Conservation (phyloP, 768 basidiomycete species). For the Pisolithus tinctorius region DNA sequence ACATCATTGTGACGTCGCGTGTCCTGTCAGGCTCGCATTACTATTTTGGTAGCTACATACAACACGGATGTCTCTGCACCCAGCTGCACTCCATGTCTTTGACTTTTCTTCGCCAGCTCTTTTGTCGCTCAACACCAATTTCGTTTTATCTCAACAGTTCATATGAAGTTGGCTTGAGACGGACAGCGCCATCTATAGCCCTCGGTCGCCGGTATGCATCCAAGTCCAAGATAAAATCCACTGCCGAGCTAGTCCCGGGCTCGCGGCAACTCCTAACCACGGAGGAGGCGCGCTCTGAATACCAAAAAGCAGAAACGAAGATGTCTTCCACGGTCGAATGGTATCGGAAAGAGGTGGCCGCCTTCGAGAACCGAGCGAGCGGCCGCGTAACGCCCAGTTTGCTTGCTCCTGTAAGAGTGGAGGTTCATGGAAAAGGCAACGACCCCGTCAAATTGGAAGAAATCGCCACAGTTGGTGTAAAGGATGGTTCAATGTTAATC, state of each 20-base stretch:
- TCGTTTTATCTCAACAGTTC: background rate
- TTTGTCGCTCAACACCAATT: too few species aligned
- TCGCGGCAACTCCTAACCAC: constrained; percentile 58
- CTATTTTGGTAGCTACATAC: too few species aligned
- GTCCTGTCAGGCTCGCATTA: too few species aligned
- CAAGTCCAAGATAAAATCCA: constrained; percentile 36
- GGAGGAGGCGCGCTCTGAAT: constrained; percentile 48
- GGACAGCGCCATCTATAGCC: background rate
- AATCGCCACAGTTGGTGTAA: constrained; percentile 73
- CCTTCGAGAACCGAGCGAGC: constrained; percentile 60
- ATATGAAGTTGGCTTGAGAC: background rate
- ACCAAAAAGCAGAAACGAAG: constrained; percentile 51
- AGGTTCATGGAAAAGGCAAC: constrained; percentile 33
- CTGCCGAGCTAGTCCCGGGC: constrained; percentile 56
- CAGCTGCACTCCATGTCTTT: constrained; percentile 18
- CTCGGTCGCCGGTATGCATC: constrained; percentile 21
- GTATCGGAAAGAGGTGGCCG: constrained; percentile 73
- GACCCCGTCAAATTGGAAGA: constrained; percentile 50
- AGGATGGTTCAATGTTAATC: constrained; percentile 67
- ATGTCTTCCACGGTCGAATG: constrained; percentile 66
- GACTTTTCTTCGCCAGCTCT: too few species aligned
- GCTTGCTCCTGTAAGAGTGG: constrained; percentile 62
- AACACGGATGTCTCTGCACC: too few species aligned
- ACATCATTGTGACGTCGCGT: background rate
- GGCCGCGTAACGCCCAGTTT: constrained; percentile 73